These are phyloP conservation scores for Dysphania ambrosioides DNA, from an alignment of 148 eudicot genomes.

Conservation along the genomic window DNA sequence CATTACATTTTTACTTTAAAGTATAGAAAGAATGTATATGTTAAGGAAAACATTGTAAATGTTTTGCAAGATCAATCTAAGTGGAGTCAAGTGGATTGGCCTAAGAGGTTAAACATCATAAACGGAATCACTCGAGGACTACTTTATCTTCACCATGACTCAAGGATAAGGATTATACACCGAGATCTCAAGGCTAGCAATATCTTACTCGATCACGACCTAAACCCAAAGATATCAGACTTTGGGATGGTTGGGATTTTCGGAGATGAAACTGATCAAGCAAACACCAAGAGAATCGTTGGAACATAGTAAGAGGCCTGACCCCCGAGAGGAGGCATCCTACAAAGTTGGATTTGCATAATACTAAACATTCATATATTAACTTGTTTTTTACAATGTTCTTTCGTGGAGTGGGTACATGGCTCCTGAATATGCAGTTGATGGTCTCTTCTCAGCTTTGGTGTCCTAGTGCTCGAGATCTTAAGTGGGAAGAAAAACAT, in stretches of 20 bases:
- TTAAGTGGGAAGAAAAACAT: conserved; percentile 5
- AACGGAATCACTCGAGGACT: conserved; percentile 13
- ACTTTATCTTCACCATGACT: conserved; percentile 1
- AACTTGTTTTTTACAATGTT: no score
- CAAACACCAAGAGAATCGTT: conserved; percentile 27
- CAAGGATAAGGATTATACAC: conserved; percentile 7
- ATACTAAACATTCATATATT: no score
- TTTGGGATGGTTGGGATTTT: conserved; percentile 9
- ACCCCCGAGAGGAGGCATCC: no score
- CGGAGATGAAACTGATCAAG: conserved; percentile 14
- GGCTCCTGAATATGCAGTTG: no score
- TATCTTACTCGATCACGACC: not conserved
- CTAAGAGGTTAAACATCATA: conserved; percentile 17
- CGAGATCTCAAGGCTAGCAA: conserved; percentile 14
- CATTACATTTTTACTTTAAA: not conserved
- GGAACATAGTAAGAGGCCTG: conserved; percentile 36
- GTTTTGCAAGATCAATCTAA: conserved; percentile 3
- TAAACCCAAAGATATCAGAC: not conserved
- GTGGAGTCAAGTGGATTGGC: conserved; percentile 17
- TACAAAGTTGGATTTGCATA: not conserved
- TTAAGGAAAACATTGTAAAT: not conserved
- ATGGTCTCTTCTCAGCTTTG: conserved; percentile 9
- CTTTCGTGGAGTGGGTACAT: no score
- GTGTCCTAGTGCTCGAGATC: not conserved
- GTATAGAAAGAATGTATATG: no score